phyloP scores from a whole-genome alignment of 2,329 filamentous ascomycete genomes.

The Penicillium paneum region DNA sequence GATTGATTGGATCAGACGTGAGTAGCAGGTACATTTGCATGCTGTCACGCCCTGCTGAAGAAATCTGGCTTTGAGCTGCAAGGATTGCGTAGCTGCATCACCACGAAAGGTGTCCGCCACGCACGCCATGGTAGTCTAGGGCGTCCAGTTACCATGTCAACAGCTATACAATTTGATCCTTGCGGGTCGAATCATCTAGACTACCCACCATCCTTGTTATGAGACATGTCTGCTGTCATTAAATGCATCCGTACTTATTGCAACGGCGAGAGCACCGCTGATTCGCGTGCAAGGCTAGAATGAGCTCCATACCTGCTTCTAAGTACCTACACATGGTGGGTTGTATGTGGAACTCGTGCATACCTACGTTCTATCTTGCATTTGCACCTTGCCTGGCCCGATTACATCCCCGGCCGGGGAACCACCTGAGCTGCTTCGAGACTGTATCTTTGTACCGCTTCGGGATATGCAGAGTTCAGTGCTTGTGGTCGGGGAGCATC shows the following conservation, averaged over 20 bases:
- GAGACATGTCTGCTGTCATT: neutral
- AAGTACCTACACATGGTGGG: conserved; percentile 1
- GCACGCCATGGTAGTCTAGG: neutral
- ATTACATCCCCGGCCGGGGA: conserved; percentile 1
- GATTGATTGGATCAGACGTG: neutral
- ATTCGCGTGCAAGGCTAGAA: neutral
- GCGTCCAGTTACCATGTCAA: conserved; percentile 1
- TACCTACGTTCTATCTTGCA: neutral
- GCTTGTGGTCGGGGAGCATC: neutral
- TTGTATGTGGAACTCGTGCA: neutral
- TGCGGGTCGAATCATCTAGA: neutral
- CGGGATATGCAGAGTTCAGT: neutral
- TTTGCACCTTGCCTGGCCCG: conserved; percentile 3
- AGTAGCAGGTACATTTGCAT: conserved; percentile 1
- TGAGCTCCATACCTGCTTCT: neutral
- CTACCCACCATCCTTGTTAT: neutral
- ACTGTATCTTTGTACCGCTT: neutral
- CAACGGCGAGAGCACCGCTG: neutral
- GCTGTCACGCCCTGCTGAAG: neutral
- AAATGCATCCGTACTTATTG: neutral
- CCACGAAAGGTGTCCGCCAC: neutral
- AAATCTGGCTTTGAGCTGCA: conserved; percentile 1
- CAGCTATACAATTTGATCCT: conserved; percentile 1
- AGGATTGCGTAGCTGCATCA: conserved; percentile 1
- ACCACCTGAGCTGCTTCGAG: neutral